Percentiles rank a stretch among this genome's conserved stretches.
These are phyloP conservation scores for Backusella luteola DNA, from an alignment of 192 early-diverging fungal species.

Conservation along the genomic window DNA sequence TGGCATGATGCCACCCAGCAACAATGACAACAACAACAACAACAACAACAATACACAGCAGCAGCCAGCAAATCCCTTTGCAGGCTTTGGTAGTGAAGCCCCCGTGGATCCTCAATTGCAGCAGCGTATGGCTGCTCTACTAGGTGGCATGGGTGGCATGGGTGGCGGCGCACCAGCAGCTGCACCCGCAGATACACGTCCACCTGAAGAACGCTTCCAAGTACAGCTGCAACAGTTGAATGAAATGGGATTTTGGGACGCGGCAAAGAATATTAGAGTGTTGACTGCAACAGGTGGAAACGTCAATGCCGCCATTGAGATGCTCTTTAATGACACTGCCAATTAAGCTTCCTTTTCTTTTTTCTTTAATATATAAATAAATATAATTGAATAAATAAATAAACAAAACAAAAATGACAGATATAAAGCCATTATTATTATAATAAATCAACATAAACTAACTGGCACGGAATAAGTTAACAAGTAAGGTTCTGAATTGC, in stretches of 20 bases:
- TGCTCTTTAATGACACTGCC: conserved; percentile 52
- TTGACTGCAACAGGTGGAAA: conserved; percentile 81
- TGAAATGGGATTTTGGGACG: conserved; percentile 97
- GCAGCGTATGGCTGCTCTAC: conserved; percentile 35
- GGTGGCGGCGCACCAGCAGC: conserved; percentile 25
- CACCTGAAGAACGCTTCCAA: conserved; percentile 68
- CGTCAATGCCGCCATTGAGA: conserved; percentile 94
- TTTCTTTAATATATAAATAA: neutral
- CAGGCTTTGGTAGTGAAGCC: conserved; percentile 33
- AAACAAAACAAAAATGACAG: conserved; percentile 4
- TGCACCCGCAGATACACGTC: conserved; percentile 28
- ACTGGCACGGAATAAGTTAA: conserved; percentile 46
- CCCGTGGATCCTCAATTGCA: conserved; percentile 32
- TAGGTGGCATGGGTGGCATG: conserved; percentile 21
- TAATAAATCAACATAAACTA: conserved; percentile 12
- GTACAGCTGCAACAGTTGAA: conserved; percentile 80
- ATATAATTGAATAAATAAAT: neutral
- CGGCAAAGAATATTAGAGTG: conserved; percentile 86
- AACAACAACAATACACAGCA: conserved; percentile 22
- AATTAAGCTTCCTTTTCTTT: conserved; percentile 19
- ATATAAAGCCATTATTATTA: neutral
- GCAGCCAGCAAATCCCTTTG: conserved; percentile 47
- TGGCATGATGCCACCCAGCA: neutral
- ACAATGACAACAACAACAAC: conserved; percentile 25
- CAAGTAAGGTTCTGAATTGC: conserved; percentile 42